Evolutionary conservation across 2,329 filamentous ascomycete species (phyloP).

Genomic region (Ascochyta fabae): DNA sequence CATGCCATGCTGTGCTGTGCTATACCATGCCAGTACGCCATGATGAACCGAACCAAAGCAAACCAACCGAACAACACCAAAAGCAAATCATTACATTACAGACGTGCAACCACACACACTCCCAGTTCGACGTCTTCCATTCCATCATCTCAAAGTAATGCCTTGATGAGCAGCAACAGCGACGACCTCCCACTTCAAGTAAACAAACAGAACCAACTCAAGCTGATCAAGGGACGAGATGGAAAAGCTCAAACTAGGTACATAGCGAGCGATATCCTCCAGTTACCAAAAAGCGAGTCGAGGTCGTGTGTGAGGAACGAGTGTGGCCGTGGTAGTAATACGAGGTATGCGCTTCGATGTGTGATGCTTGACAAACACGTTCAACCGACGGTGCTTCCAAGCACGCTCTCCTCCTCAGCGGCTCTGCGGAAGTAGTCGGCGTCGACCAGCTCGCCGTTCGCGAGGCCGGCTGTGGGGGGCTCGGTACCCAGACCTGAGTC

Average conservation of each 20-base stretch:
- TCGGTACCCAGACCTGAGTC: slow-evolving; percentile 50
- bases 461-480: slow-evolving; percentile 41
- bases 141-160: too few relatives aligned
- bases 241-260: slow-evolving; percentile 2
- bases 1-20: too few relatives aligned
- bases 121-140: not conserved
- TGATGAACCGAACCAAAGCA: too few relatives aligned
- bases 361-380: too few relatives aligned
- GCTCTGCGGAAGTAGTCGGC: slow-evolving; percentile 47
- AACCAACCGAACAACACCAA: too few relatives aligned
- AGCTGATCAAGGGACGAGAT: not conserved
- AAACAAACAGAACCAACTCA: slow-evolving; percentile 7
- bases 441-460: slow-evolving; percentile 29
- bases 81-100: not conserved
- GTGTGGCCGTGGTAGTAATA: too few relatives aligned
- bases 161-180: not conserved
- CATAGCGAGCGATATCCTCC: not conserved
- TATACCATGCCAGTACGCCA: too few relatives aligned
- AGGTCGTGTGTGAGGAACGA: not conserved
- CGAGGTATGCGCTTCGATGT: too few relatives aligned
- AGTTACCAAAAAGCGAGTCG: slow-evolving; percentile 4
- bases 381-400: slow-evolving; percentile 46
- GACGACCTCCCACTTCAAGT: too few relatives aligned
- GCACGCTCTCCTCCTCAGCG: slow-evolving; percentile 48
- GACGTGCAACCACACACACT: not conserved